Percentiles rank a stretch among this genome's conserved stretches.
Conservation (phyloP, 1,284 basidiomycete species). For the Rhodotorula sp. region DNA sequence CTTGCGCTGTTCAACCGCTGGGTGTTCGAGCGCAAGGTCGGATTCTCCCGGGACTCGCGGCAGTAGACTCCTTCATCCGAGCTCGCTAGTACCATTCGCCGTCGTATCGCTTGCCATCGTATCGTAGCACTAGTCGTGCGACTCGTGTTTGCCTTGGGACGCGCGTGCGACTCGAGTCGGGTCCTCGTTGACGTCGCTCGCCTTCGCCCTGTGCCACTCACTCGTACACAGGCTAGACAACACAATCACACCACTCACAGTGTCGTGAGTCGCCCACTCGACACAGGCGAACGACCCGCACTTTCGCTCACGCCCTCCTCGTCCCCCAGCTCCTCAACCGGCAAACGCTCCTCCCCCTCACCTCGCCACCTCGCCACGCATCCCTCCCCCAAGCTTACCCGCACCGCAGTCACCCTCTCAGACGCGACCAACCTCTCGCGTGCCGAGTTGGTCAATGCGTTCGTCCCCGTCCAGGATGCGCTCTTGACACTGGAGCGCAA, state of each 20-base stretch:
- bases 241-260: background rate
- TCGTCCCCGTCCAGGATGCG: background rate
- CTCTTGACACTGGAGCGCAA: background rate
- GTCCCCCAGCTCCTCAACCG: background rate
- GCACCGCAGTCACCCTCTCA: background rate
- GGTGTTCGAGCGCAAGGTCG: constrained; percentile 21
- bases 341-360: constrained; percentile 5
- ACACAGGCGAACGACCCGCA: background rate
- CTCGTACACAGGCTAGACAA: background rate
- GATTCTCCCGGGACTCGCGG: background rate
- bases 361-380: background rate
- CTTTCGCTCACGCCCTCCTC: background rate
- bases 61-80: too few species aligned
- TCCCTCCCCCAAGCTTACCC: background rate
- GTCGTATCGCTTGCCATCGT: background rate
- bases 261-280: background rate
- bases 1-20: constrained; percentile 40
- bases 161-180: background rate
- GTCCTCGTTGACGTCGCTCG: too few species aligned
- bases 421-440: background rate
- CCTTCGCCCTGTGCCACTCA: background rate
- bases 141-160: too few species aligned
- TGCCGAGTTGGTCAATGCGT: background rate
- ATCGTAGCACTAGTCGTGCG: too few species aligned
- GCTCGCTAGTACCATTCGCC: background rate